Evolutionary conservation across 305 asterid genomes (phyloP), one percentile per base, ranked within the genome.

Genomic region (Fraxinus nigra): DNA sequence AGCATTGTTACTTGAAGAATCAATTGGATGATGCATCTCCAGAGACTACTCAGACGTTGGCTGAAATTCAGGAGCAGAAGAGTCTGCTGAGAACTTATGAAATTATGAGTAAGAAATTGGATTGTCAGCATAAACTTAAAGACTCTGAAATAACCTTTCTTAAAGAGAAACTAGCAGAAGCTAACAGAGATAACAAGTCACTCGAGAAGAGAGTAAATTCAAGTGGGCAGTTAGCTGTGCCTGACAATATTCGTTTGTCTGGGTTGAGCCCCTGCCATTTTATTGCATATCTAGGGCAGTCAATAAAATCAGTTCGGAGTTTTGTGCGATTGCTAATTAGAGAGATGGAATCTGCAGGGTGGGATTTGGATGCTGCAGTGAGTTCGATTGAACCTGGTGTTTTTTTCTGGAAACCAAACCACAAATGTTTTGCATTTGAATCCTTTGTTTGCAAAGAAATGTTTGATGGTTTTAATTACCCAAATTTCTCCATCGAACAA

Each of bases 61-160:
- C 95, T 4, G 99, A 95, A 80, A 86, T 92, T 28, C 93, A 87
- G 67, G 99, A 95, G 85, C 92, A 83, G 85, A 92, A 84, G 73
- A 86, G 94, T 77, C 87, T 92, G 30, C 72, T 93, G 54, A 90
- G 81, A 76, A 92, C 88, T 0, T 95, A 89, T 22, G 97, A 94
- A 38, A 84, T 95, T 69, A 92, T 91, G 3, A 85, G 85, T 4
- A 91, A 88, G 91, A 95, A 92, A 65, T 24, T 93, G 85, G 97
- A 92, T 85, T 93, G 91, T n/a, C 92, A 92, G 82, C 79, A 89
- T 20, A 92, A 90, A 63, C 95, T 95, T 48, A 93, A 92, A 76
- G 97, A 91, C 46, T 95, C 99, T 0, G 99, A 95, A 79, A 88
- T 95, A 4, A 85, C 86, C 3, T 95, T 95, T 84, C 87, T 93